Percentiles rank a stretch among this genome's conserved stretches.
phyloP scores from a whole-genome alignment of 2,329 filamentous ascomycete species.

The Dactylellina parvicollis region DNA sequence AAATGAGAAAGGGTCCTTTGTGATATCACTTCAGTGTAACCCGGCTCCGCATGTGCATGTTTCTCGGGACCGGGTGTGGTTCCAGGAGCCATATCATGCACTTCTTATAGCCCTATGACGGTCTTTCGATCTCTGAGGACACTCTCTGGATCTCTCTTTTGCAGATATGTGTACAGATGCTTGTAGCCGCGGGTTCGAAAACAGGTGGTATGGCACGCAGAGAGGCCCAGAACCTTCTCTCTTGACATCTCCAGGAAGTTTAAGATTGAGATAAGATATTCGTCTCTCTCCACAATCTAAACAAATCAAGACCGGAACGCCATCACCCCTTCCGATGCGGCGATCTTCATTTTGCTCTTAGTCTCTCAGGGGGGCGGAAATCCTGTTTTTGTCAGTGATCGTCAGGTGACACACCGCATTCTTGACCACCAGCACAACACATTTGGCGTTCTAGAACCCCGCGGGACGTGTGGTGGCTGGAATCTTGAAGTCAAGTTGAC shows the following conservation, averaged over 20 bases:
- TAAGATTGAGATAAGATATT: constrained; percentile 1
- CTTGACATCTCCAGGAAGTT: neutral
- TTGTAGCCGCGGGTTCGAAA: no score
- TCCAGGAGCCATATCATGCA: constrained; percentile 14
- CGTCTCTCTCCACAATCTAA: neutral
- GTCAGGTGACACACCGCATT: constrained; percentile 32
- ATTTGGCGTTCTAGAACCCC: neutral
- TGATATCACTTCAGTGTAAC: constrained; percentile 40
- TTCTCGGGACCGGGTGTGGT: constrained; percentile 20
- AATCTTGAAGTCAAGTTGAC: neutral
- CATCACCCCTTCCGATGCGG: constrained; percentile 31
- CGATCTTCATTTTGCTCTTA: constrained; percentile 22
- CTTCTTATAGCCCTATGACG: constrained; percentile 7
- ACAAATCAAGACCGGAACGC: constrained; percentile 22
- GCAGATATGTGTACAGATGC: neutral
- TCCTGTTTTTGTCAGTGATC: constrained; percentile 26
- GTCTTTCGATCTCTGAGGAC: neutral
- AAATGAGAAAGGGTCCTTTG: neutral
- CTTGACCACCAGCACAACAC: constrained; percentile 33
- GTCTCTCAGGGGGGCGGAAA: constrained; percentile 2
- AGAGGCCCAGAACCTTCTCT: neutral
- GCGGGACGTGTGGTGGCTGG: neutral
- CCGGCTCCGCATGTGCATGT: neutral
- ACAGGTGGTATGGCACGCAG: neutral
- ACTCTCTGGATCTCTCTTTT: neutral